phyloP scores from a whole-genome alignment of 2,329 filamentous ascomycete species.

The Botryotinia narcissicola region DNA sequence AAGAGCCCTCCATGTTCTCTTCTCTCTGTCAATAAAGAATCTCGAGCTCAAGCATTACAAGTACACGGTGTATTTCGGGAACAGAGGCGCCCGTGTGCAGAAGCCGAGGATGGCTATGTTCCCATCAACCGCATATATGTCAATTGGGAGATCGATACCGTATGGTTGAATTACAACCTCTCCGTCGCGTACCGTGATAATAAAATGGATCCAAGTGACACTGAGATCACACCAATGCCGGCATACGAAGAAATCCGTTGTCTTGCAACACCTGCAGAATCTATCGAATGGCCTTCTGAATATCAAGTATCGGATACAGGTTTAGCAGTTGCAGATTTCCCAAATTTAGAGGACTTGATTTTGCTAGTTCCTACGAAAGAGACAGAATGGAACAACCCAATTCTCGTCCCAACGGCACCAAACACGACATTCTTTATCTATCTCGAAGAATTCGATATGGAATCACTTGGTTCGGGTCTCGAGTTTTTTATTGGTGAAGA shows the following conservation, averaged over 20 bases:
- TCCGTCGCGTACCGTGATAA: background rate
- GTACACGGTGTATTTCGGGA: background rate
- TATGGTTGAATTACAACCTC: background rate
- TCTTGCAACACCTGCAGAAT: background rate
- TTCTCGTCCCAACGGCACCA: background rate
- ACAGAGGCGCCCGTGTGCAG: background rate
- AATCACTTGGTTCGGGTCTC: background rate
- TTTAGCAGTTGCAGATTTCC: background rate
- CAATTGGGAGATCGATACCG: background rate
- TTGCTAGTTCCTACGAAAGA: background rate
- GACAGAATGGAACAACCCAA: background rate
- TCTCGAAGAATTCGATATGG: background rate
- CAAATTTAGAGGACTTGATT: background rate
- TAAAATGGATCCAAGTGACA: background rate
- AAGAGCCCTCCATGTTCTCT: background rate
- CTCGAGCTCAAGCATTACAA: background rate
- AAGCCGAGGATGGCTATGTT: background rate
- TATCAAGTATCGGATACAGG: background rate
- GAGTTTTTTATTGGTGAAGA: background rate
- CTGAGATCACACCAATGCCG: background rate
- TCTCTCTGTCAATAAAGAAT: background rate
- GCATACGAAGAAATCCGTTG: background rate
- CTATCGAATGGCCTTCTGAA: background rate
- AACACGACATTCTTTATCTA: background rate
- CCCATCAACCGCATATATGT: background rate